Evolutionary conservation across 1,139 yeast genomes (phyloP).

Genomic region (Taiozyma sp.): DNA sequence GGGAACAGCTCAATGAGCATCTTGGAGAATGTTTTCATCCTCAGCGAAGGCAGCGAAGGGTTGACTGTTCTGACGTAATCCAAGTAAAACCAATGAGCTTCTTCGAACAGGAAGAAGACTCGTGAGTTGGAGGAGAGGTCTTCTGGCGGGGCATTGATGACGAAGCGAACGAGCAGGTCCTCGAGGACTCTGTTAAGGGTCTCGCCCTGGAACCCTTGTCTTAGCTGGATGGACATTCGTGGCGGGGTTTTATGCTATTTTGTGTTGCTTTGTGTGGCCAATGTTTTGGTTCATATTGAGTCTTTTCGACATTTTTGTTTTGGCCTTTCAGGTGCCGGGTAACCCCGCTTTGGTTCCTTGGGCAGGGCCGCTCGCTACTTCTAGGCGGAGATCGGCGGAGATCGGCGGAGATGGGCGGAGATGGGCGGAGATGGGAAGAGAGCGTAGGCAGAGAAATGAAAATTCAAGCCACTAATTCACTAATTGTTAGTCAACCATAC

Average conservation of each 20-base stretch:
- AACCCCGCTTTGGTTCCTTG: too few species aligned
- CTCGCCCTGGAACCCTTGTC: constrained; percentile 21
- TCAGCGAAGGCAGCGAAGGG: constrained; percentile 73
- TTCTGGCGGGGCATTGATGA: constrained; percentile 88
- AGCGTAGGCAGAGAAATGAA: too few species aligned
- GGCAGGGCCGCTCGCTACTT: too few species aligned
- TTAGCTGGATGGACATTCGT: constrained; percentile 21
- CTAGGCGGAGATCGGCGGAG: too few species aligned
- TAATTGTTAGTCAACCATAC: too few species aligned
- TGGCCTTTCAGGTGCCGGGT: too few species aligned
- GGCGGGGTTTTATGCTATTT: not conserved
- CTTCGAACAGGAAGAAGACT: constrained; percentile 91
- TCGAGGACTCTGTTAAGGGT: constrained; percentile 77
- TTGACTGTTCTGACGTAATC: constrained; percentile 77
- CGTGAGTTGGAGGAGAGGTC: constrained; percentile 85
- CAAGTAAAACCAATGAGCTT: constrained; percentile 96
- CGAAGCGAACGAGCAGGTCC: constrained; percentile 84
- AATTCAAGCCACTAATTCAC: too few species aligned
- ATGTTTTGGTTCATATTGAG: too few species aligned
- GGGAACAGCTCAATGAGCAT: constrained; percentile 77
- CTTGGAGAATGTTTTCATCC: constrained; percentile 76
- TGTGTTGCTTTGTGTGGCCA: too few species aligned
- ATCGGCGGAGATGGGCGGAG: too few species aligned
- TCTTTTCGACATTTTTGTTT: too few species aligned
- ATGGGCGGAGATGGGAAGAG: too few species aligned